These are phyloP conservation scores for Hymenoscyphus linearis DNA, from an alignment of 2,329 filamentous ascomycete genomes.

Conservation along the genomic window DNA sequence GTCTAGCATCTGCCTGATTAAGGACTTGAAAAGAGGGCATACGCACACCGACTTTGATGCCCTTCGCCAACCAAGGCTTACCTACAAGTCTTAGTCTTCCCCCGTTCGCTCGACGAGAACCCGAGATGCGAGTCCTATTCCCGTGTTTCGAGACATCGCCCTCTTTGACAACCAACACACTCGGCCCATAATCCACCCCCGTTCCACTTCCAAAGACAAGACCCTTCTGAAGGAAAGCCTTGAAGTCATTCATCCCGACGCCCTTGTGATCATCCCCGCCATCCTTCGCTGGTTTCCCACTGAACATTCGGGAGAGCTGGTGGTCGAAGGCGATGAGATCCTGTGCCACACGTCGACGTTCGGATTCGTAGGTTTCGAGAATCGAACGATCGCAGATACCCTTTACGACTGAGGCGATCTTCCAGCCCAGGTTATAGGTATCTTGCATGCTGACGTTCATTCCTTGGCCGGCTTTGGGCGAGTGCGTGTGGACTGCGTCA, in stretches of 20 bases:
- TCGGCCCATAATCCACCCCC: conserved; percentile 52
- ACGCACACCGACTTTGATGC: conserved; percentile 46
- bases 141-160: conserved; percentile 40
- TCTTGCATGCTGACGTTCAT: conserved; percentile 56
- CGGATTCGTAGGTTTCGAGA: conserved; percentile 56
- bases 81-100: conserved; percentile 19
- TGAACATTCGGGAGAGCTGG: conserved; percentile 50
- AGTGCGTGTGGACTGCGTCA: conserved; percentile 50
- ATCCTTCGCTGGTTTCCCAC: conserved; percentile 49
- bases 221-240: conserved; percentile 52
- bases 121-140: conserved; percentile 44
- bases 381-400: conserved; percentile 41
- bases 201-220: conserved; percentile 53
- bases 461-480: conserved; percentile 58
- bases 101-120: not conserved
- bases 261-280: conserved; percentile 38
- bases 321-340: conserved; percentile 62
- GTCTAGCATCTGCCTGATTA: conserved; percentile 50
- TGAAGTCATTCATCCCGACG: conserved; percentile 57
- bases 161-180: conserved; percentile 49
- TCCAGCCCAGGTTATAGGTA: conserved; percentile 58
- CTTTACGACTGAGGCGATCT: conserved; percentile 37
- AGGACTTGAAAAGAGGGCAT: conserved; percentile 54
- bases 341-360: conserved; percentile 57
- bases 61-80: conserved; percentile 18